phyloP scores from a whole-genome alignment of 805 yeast species.

The Candida nanaspora region DNA sequence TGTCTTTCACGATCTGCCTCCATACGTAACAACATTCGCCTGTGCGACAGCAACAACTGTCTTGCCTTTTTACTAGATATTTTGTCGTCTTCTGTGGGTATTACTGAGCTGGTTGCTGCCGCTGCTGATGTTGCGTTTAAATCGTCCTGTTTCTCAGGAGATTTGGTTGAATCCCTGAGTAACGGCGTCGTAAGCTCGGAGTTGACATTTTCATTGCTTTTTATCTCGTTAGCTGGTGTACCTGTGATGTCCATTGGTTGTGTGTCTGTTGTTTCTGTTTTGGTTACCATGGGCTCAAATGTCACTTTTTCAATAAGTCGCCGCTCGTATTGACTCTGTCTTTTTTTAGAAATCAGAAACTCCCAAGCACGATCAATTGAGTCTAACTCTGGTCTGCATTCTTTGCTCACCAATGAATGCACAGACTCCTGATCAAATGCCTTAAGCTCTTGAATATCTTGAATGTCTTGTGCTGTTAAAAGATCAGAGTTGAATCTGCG shows the following conservation, averaged over 20 bases:
- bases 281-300: too few species aligned
- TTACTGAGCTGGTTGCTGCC: too few species aligned
- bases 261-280: not conserved
- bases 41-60: slow-evolving; percentile 11
- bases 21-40: slow-evolving; percentile 69
- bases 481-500: slow-evolving; percentile 24
- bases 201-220: too few species aligned
- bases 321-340: slow-evolving; percentile 46
- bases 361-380: slow-evolving; percentile 33
- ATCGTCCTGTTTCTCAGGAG: too few species aligned
- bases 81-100: not conserved
- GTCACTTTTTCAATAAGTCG: slow-evolving; percentile 29
- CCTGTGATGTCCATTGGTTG: too few species aligned
- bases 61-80: too few species aligned
- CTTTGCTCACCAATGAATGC: not conserved
- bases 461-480: slow-evolving; percentile 31
- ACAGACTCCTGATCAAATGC: slow-evolving; percentile 23
- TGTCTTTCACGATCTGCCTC: slow-evolving; percentile 92
- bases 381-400: not conserved
- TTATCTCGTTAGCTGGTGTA: too few species aligned
- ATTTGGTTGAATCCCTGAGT: too few species aligned
- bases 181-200: too few species aligned
- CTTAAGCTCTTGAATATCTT: slow-evolving; percentile 18
- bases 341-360: slow-evolving; percentile 36
- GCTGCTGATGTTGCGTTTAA: not conserved